Base-by-base conservation (phyloP, 768 basidiomycete species). In the Termitomyces sp. region DNA sequence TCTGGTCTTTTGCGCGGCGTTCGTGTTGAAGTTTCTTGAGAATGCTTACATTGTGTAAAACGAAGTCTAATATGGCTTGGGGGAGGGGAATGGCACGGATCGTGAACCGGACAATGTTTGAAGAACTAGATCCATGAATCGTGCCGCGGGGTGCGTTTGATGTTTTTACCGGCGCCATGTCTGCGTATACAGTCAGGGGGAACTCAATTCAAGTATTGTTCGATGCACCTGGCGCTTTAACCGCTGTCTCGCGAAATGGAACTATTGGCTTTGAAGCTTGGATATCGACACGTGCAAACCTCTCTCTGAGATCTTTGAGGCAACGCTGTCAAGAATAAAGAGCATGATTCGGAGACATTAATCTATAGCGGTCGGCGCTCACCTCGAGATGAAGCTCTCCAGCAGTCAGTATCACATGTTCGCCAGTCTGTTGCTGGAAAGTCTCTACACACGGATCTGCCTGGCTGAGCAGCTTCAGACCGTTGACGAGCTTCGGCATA, bases 371-470 rank as follows among this genome's bases (percentile, higher is more conserved):
- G 6, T 6, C 6, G 9, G 18, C 10, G 10, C 77, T 37, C 55
- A 93, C 94, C 84, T 98, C 97, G 26, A 98, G 75, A 71, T 98
- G 97, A 47, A 99, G 74, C 68, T 98, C 96, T 33, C 97, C 97
- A 1, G 97, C 97, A 3, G 92, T 92, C 59, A 98, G 72, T 61
- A 99, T 97, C 56, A 99, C 97, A 70, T 97, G 90, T 70, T 99
- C 97, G 33, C 97, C 97, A 0, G 95, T 97, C 65, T 92, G 85
- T 71, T 98, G 97, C 63, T 98, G 94, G 70, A 98, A 94, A 0
- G 92, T 95, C 68, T 98, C 94, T 4, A 96, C 95, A 62, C 94
- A 98, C 1, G 97, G 96, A 74, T 98, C 97, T 4, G 94, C 88
- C 68, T 98, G 95, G 63, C 88, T 90, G 34, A 99, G 83, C 13